Base-by-base conservation (phyloP, 2,329 filamentous ascomycete species). In the Fusarium euwallaceae region DNA sequence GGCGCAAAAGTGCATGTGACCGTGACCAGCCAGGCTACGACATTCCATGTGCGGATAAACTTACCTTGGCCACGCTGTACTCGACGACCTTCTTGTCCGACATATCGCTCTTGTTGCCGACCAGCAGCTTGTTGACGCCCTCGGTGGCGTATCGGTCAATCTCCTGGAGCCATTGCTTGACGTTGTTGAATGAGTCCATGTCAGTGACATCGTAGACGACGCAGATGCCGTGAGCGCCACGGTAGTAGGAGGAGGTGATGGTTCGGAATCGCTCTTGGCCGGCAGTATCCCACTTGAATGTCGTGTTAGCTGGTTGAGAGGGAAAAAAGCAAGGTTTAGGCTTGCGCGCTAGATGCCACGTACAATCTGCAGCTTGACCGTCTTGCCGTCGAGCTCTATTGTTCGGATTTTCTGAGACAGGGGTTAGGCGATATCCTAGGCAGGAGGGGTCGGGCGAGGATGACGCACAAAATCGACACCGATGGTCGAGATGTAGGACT, bases 81-180 rank as follows among this genome's bases (percentile, higher is more conserved):
- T 99, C 97, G 73, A 99, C 97, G 45, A 98, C 97, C 90, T 98
- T 99, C 94, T 99, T 99, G 88, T 99, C 97, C 70, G 96, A 92
- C 95, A 99, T 98, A 94, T 99, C 97, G 87, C 95, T 98, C 93
- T 99, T 99, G 93, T 99, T 99, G 83, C 97, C 97, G 74, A 99
- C 96, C 73, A 99, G 92, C 78, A 99, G 91, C 91, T 99, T 99
- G 92, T 99, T 99, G 83, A 99, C 97, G 77, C 97, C 97, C 87
- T 99, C 97, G 78, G 97, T 99, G 80, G 97, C 97, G 82, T 99
- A 98, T 85, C 97, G 93, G 88, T 99, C 97, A 81, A 99, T 99
- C 88, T 99, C 97, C 86, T 99, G 97, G 73, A 99, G 92, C 97
- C 97, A 99, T 90, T 99, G 97, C 94, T 99, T 98, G 81, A 99